phyloP scores from a whole-genome alignment of 108 stramenopile genomes.

The Nitzschia inconspicua region DNA sequence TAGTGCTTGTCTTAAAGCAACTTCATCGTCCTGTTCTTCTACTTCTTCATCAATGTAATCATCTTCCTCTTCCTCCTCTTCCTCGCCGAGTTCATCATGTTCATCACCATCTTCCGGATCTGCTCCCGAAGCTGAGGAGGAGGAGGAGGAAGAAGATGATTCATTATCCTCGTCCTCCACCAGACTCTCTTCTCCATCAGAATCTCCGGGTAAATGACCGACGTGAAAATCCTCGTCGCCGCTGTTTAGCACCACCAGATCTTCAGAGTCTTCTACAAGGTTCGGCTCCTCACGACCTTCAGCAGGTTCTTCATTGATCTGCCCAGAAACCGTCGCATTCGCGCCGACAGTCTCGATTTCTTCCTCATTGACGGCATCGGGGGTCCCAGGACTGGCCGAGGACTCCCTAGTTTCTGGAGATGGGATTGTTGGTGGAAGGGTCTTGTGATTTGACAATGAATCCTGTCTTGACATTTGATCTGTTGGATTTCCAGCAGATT shows the following conservation, averaged over 20 bases:
- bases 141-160: slow-evolving; percentile 38
- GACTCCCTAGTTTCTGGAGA: slow-evolving; percentile 15
- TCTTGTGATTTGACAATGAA: too few relatives aligned
- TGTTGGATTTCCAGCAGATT: too few relatives aligned
- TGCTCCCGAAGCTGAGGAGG: slow-evolving; percentile 22
- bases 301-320: background rate
- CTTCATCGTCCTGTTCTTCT: slow-evolving; percentile 30
- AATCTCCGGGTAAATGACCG: background rate
- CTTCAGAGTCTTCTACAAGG: background rate
- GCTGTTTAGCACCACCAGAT: slow-evolving; percentile 1
- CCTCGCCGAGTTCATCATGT: slow-evolving; percentile 16
- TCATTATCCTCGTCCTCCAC: slow-evolving; percentile 3
- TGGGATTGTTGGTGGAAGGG: background rate
- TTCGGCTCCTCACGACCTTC: background rate
- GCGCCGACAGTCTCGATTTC: slow-evolving; percentile 6
- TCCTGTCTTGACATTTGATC: too few relatives aligned
- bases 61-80: slow-evolving; percentile 21
- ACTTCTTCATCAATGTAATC: slow-evolving; percentile 24
- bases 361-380: slow-evolving; percentile 22
- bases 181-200: slow-evolving; percentile 4
- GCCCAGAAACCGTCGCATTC: slow-evolving; percentile 5
- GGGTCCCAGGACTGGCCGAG: slow-evolving; percentile 11
- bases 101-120: slow-evolving; percentile 19
- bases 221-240: slow-evolving; percentile 14
- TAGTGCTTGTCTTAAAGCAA: slow-evolving; percentile 36